phyloP scores from a whole-genome alignment of 768 basidiomycete genomes.

The Collybia sordida region DNA sequence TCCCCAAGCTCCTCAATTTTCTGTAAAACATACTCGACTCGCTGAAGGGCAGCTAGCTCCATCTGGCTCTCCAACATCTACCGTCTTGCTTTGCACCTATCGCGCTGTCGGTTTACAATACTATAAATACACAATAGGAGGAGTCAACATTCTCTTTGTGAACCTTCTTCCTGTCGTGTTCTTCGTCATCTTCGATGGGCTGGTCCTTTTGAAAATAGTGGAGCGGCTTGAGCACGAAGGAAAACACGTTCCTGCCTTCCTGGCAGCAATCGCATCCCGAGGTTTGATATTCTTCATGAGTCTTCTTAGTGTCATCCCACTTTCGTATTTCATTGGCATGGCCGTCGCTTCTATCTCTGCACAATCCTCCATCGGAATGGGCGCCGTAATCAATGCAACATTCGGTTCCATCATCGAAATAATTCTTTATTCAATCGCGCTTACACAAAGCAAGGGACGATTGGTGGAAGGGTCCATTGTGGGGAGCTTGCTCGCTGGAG shows the following conservation, averaged over 20 bases:
- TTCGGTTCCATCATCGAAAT: constrained; percentile 99
- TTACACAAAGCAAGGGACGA: constrained; percentile 88
- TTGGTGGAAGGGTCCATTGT: constrained; percentile 97
- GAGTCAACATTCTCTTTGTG: constrained; percentile 97
- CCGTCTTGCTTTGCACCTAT: constrained; percentile 93
- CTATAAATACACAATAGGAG: constrained; percentile 98
- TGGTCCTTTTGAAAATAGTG: constrained; percentile 72
- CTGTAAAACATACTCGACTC: constrained; percentile 71
- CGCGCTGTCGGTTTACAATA: constrained; percentile 87
- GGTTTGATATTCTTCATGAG: constrained; percentile 81
- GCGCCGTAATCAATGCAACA: constrained; percentile 98
- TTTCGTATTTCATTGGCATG: constrained; percentile 99
- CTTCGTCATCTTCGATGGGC: constrained; percentile 93
- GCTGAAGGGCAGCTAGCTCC: constrained; percentile 91
- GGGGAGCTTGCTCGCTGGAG: constrained; percentile 92
- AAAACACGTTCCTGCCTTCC: constrained; percentile 59
- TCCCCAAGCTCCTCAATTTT: constrained; percentile 42
- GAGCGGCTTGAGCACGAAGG: constrained; percentile 58
- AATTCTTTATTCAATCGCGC: constrained; percentile 85
- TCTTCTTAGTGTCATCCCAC: constrained; percentile 89
- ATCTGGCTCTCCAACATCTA: constrained; percentile 75
- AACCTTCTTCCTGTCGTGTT: constrained; percentile 93
- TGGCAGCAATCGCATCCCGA: constrained; percentile 70
- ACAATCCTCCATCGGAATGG: constrained; percentile 98
- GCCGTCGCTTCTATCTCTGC: constrained; percentile 99